Evolutionary conservation across 805 yeast genomes (phyloP).

Genomic region (Candida ulmi): DNA sequence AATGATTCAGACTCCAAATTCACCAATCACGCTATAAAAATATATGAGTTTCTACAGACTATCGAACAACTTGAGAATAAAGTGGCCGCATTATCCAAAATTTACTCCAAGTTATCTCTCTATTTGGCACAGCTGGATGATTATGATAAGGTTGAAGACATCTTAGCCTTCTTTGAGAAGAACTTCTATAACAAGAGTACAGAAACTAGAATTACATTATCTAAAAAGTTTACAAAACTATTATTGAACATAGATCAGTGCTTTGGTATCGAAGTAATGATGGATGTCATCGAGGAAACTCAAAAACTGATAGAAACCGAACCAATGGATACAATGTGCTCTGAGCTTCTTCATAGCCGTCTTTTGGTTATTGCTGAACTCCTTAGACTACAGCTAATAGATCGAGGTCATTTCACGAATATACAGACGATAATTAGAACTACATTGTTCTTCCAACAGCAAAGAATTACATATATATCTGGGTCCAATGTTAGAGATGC

Average conservation of each 20-base stretch:
- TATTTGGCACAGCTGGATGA: conserved; percentile 12
- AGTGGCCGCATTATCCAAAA: conserved; percentile 17
- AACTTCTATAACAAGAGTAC: conserved; percentile 46
- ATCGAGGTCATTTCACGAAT: conserved; percentile 5
- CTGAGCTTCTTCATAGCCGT: conserved; percentile 27
- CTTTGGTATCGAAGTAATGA: conserved; percentile 38
- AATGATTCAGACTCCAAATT: conserved; percentile 11
- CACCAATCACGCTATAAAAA: neutral
- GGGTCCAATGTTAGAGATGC: conserved; percentile 80
- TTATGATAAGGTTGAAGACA: conserved; percentile 34
- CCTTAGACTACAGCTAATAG: conserved; percentile 13
- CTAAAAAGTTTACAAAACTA: conserved; percentile 59
- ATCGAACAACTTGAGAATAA: conserved; percentile 3
- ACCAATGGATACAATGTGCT: conserved; percentile 26
- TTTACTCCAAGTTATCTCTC: conserved; percentile 16
- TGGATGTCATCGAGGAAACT: conserved; percentile 18
- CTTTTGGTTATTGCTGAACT: conserved; percentile 31
- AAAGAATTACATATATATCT: conserved; percentile 40
- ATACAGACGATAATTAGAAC: conserved; percentile 31
- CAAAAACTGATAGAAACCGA: conserved; percentile 22
- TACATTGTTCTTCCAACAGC: conserved; percentile 55
- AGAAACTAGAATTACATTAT: conserved; percentile 53
- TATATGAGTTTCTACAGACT: neutral
- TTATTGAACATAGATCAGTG: conserved; percentile 25
- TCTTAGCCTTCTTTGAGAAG: conserved; percentile 42